Evolutionary conservation across 352 stramenopile genomes (phyloP).

Genomic region (Pythium diclinum): DNA sequence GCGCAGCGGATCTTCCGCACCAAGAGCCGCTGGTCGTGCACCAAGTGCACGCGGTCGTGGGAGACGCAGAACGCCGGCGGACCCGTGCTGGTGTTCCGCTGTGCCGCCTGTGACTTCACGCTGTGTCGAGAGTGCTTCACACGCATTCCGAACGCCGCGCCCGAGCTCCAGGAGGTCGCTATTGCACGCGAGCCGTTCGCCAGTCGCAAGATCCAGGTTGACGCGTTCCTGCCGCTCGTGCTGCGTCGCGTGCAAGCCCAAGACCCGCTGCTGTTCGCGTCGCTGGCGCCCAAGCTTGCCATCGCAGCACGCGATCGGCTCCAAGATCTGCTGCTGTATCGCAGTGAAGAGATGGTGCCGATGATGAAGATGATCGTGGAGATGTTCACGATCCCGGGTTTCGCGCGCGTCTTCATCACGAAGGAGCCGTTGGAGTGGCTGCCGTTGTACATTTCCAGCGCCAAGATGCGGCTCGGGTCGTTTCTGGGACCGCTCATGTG

Average conservation of each 20-base stretch:
- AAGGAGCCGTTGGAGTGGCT: conserved; percentile 30
- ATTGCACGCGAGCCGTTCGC: conserved; percentile 13
- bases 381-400: conserved; percentile 36
- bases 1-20: conserved; percentile 26
- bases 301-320: conserved; percentile 48
- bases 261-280: conserved; percentile 14
- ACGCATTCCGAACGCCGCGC: conserved; percentile 49
- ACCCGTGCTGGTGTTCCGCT: conserved; percentile 25
- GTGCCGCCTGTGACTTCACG: conserved; percentile 23
- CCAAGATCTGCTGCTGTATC: conserved; percentile 52
- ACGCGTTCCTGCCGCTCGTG: conserved; percentile 39
- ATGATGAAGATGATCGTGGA: conserved; percentile 44
- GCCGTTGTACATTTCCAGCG: conserved; percentile 42
- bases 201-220: conserved; percentile 2
- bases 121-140: conserved; percentile 37
- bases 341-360: conserved; percentile 38
- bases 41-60: conserved; percentile 26
- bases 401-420: conserved; percentile 36
- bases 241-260: conserved; percentile 26
- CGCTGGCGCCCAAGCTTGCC: conserved; percentile 36
- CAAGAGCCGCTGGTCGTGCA: conserved; percentile 24
- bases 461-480: conserved; percentile 33
- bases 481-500: conserved; percentile 67
- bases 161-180: conserved; percentile 17
- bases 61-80: conserved; percentile 16